Evolutionary conservation across 2,329 filamentous ascomycete genomes (phyloP).

Genomic region (Beauveria sp.): DNA sequence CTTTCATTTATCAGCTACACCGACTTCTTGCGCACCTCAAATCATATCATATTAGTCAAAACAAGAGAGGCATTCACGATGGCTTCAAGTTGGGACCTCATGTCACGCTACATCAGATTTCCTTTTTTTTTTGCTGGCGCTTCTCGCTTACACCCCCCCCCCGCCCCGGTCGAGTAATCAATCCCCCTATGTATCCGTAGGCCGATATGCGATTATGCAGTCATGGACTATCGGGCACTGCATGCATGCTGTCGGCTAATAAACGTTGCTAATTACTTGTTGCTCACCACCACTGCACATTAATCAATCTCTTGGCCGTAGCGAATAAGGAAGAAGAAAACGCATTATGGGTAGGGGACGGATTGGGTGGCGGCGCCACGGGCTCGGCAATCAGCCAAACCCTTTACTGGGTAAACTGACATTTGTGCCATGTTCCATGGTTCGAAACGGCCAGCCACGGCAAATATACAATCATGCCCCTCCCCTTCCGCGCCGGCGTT

Average conservation of each 20-base stretch:
- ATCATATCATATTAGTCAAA: not conserved
- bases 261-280: not conserved
- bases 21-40: not conserved
- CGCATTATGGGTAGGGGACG: no score
- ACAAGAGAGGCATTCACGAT: not conserved
- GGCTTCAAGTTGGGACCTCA: not conserved
- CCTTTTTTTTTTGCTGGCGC: not conserved
- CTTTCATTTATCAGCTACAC: not conserved
- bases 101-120: not conserved
- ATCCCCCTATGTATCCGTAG: no score
- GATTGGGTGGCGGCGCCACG: not conserved
- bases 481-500: not conserved
- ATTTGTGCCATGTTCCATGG: not conserved
- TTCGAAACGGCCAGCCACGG: not conserved
- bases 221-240: not conserved
- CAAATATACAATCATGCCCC: no score
- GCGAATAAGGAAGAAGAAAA: no score
- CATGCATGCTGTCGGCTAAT: not conserved
- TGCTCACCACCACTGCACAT: not conserved
- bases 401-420: not conserved
- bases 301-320: not conserved
- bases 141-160: constrained; percentile 1
- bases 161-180: not conserved
- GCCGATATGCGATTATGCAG: not conserved
- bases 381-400: not conserved